A percentile compares a stretch with the other conserved stretches of the same genome.
Evolutionary conservation across 345 rosid genomes (phyloP).

Genomic region (Ailanthus altissimus): DNA sequence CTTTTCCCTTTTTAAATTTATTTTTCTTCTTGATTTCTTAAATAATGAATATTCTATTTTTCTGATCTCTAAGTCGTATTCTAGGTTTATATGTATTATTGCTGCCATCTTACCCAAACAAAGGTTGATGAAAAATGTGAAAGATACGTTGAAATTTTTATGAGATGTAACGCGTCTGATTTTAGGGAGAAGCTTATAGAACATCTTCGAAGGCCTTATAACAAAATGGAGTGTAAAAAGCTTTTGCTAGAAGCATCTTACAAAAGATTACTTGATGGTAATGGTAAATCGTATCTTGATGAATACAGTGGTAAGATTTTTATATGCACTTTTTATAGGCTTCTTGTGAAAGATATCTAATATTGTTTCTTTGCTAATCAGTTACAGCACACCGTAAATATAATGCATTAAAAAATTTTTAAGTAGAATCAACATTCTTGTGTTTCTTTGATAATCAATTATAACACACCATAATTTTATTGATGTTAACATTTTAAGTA

Average conservation of each 20-base stretch:
- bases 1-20: too few relatives aligned
- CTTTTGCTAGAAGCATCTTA: conserved; percentile 28
- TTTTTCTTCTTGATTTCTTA: conserved; percentile 10
- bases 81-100: conserved; percentile 21
- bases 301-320: conserved; percentile 40
- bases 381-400: too few relatives aligned
- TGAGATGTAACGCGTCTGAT: conserved; percentile 26
- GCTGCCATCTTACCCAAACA: conserved; percentile 17
- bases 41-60: conserved; percentile 18
- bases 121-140: conserved; percentile 32
- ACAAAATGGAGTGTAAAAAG: conserved; percentile 35
- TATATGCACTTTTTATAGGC: neutral
- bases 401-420: too few relatives aligned
- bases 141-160: conserved; percentile 5
- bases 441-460: too few relatives aligned
- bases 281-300: conserved; percentile 55
- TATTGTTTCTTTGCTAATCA: too few relatives aligned
- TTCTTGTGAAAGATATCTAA: too few relatives aligned
- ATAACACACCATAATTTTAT: too few relatives aligned
- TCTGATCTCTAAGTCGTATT: conserved; percentile 16
- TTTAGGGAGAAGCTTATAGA: conserved; percentile 54
- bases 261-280: conserved; percentile 24
- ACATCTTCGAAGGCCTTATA: conserved; percentile 51
- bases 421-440: too few relatives aligned
- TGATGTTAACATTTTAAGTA: too few relatives aligned